Conservation (phyloP, 768 basidiomycete species). For the Lentinula edodes region DNA sequence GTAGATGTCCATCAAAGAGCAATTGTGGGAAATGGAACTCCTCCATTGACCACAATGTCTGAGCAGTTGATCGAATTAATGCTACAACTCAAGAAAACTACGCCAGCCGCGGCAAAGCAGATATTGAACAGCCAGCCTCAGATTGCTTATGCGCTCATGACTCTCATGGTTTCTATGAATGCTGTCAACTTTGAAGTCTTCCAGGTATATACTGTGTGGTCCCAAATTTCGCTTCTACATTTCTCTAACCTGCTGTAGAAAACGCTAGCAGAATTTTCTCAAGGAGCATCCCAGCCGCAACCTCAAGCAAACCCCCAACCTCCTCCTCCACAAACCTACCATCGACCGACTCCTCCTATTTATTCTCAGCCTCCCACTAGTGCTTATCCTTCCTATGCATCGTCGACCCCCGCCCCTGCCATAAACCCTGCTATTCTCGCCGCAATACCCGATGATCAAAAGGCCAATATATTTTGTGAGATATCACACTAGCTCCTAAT, state of each 20-base stretch:
- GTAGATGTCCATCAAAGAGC: neutral
- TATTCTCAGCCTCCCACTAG: slow-evolving; percentile 14
- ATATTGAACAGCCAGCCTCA: slow-evolving; percentile 71
- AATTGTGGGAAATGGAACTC: neutral
- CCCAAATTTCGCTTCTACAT: neutral
- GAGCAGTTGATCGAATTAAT: slow-evolving; percentile 73
- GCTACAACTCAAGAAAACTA: slow-evolving; percentile 77
- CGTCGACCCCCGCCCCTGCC: slow-evolving; percentile 22
- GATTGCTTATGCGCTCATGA: slow-evolving; percentile 72
- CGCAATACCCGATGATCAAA: slow-evolving; percentile 37
- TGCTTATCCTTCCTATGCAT: slow-evolving; percentile 19
- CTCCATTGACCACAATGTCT: slow-evolving; percentile 36
- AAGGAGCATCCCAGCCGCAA: neutral
- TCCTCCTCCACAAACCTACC: slow-evolving; percentile 16
- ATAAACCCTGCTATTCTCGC: slow-evolving; percentile 48
- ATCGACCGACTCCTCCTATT: slow-evolving; percentile 14
- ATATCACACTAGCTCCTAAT: slow-evolving; percentile 7
- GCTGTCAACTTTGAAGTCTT: slow-evolving; percentile 72
- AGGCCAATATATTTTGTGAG: slow-evolving; percentile 7
- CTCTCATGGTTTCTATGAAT: slow-evolving; percentile 73
- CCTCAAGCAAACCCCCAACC: neutral
- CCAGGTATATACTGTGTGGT: slow-evolving; percentile 40
- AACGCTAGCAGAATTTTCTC: slow-evolving; percentile 51
- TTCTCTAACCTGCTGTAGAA: slow-evolving; percentile 32
- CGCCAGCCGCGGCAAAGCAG: slow-evolving; percentile 58